Conservation (phyloP, 495 filamentous ascomycete species). For the Recurvomyces mirabilis region DNA sequence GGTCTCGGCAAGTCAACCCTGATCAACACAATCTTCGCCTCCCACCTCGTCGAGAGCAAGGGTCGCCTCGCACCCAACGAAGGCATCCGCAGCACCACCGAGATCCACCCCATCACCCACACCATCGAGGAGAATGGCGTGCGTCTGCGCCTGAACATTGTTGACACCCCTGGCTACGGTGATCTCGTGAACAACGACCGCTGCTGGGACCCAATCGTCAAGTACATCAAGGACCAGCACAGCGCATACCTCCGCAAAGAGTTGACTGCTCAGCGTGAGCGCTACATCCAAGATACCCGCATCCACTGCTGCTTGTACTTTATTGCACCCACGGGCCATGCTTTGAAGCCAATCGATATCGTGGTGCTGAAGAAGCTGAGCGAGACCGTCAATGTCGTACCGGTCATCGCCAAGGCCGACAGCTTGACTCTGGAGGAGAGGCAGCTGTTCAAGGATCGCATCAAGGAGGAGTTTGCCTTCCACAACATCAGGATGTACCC, state of each 20-base stretch:
- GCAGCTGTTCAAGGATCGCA: slow-evolving; percentile 88
- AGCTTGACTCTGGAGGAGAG: slow-evolving; percentile 94
- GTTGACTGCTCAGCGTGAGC: slow-evolving; percentile 97
- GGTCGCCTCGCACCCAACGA: slow-evolving; percentile 85
- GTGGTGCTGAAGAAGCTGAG: slow-evolving; percentile 98
- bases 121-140: slow-evolving; percentile 97
- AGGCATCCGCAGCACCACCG: slow-evolving; percentile 86
- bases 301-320: slow-evolving; percentile 99
- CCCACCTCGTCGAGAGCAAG: slow-evolving; percentile 98
- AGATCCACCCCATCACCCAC: slow-evolving; percentile 95
- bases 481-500: slow-evolving; percentile 99
- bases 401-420: slow-evolving; percentile 97
- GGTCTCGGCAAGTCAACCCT: slow-evolving; percentile 96
- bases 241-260: slow-evolving; percentile 99
- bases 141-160: slow-evolving; percentile 66
- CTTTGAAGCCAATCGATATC: slow-evolving; percentile 97
- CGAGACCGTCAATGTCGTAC: slow-evolving; percentile 97
- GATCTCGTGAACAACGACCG: slow-evolving; percentile 76
- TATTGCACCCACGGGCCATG: slow-evolving; percentile 96
- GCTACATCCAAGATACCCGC: slow-evolving; percentile 96
- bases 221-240: slow-evolving; percentile 99
- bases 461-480: slow-evolving; percentile 99
- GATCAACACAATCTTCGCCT: slow-evolving; percentile 99
- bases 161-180: slow-evolving; percentile 70
- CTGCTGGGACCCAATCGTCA: slow-evolving; percentile 93